Evolutionary conservation across 352 stramenopile species (phyloP).

Genomic region (Pythium dissotocum): DNA sequence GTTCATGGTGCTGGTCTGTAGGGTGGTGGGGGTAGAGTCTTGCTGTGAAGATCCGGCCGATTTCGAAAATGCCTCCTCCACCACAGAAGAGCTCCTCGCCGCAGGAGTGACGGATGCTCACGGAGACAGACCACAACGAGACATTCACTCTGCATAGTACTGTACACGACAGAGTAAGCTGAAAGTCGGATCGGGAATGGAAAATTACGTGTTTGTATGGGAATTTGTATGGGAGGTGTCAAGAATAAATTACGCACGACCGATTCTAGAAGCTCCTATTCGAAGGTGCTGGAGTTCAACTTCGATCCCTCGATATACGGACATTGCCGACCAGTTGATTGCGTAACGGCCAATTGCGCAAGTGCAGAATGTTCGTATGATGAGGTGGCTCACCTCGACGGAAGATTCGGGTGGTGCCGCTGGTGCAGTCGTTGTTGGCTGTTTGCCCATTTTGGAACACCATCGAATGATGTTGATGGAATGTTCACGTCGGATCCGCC

Average conservation of each 20-base stretch:
- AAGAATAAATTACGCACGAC: conserved; percentile 9
- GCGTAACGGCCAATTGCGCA: neutral
- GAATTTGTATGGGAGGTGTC: conserved; percentile 8
- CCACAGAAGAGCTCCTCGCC: conserved; percentile 18
- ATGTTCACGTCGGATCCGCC: neutral
- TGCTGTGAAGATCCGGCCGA: conserved; percentile 32
- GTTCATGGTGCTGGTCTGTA: conserved; percentile 54
- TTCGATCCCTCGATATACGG: conserved; percentile 6
- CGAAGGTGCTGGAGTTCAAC: conserved; percentile 17
- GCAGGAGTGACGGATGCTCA: conserved; percentile 10
- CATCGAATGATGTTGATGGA: neutral
- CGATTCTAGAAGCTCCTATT: conserved; percentile 26
- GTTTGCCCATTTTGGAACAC: conserved; percentile 10
- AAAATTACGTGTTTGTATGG: conserved; percentile 9
- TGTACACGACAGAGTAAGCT: conserved; percentile 13
- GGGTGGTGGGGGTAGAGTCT: conserved; percentile 4
- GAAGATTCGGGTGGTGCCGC: conserved; percentile 24
- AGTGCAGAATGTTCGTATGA: neutral
- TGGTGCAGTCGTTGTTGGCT: neutral
- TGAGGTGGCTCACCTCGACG: conserved; percentile 4
- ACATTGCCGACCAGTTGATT: conserved; percentile 7
- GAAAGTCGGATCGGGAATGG: neutral
- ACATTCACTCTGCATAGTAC: conserved; percentile 23
- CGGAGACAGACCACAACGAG: conserved; percentile 5
- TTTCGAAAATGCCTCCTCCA: conserved; percentile 32